Evolutionary conservation across 768 basidiomycete genomes (phyloP), one percentile per base, ranked within the genome.

Genomic region (Serendipita sp.): DNA sequence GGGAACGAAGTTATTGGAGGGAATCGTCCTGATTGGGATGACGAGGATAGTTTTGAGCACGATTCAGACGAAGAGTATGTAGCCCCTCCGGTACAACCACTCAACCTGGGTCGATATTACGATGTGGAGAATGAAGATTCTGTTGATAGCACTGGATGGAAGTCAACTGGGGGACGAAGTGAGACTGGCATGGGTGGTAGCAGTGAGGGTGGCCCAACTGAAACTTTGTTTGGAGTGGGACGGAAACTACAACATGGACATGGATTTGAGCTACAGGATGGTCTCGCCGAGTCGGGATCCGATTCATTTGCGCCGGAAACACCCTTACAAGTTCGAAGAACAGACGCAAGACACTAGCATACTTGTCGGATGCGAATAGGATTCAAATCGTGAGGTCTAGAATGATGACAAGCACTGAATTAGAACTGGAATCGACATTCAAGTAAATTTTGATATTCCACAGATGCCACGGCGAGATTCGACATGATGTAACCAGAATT

Each of bases 1-100:
- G 56, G 56, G n/a, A 60, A 60, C 35, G 56, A 60, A 32, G 28
- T 60, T 38, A n/a, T 60, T 37, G 56, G 56, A 10, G 56, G 56
- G 34, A 30, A 8, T 24, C 30, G 56, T 60, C 10, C 1, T 28
- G 30, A 28, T 34, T 38, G 28, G 56, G 16, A 53, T n/a, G 48
- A 53, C 7, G 18, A 18, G 8, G 28, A 34, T 8, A 60, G 56
- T 30, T 8, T 18, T 5, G 48, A 51, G 48, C 7, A 18, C n/a
- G 56, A 60, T 10, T 60, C 56, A 24, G 18, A 28, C 4, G 56
- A 60, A 30, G 56, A 60, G 34, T 24, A 60, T 35, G 11, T 28
- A 4, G 56, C 24, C 11, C 28, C 24, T 11, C 10, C 24, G 18
- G 56, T 32, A 10, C 48, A 51, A 32, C n/a, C n/a, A n/a, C n/a